Evolutionary conservation across 148 eudicot species (phyloP).

Genomic region (Rhododendron ovatum): DNA sequence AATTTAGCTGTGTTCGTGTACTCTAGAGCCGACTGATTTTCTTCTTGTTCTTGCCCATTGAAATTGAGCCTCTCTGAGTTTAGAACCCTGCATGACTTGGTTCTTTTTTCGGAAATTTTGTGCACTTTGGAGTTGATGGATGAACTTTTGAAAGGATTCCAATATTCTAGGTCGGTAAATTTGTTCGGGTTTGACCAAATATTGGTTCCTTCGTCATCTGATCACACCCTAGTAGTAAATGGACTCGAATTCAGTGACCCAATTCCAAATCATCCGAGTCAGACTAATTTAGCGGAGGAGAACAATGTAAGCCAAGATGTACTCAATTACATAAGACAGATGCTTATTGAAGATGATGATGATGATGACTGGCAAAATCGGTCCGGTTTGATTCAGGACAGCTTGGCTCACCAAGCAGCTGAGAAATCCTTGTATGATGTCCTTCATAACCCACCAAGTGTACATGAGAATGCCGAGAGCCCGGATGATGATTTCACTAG

Average conservation of each 20-base stretch:
- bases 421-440: conserved; percentile 64
- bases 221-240: conserved; percentile 10
- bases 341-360: conserved; percentile 58
- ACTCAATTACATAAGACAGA: conserved; percentile 44
- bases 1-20: neutral
- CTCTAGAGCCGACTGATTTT: neutral
- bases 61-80: neutral
- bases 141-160: too few relatives aligned
- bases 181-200: too few relatives aligned
- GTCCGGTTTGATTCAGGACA: conserved; percentile 42
- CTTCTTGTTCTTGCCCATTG: neutral
- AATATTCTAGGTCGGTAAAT: too few relatives aligned
- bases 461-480: conserved; percentile 7
- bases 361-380: conserved; percentile 27
- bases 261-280: conserved; percentile 11
- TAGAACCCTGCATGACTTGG: too few relatives aligned
- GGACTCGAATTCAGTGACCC: conserved; percentile 13
- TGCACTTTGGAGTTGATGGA: too few relatives aligned
- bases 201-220: conserved; percentile 8
- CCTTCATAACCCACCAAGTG: conserved; percentile 20
- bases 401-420: conserved; percentile 56
- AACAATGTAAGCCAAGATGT: conserved; percentile 39
- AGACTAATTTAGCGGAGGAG: conserved; percentile 4
- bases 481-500: conserved; percentile 17
- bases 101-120: too few relatives aligned